Evolutionary conservation across 306 rosid genomes (phyloP), one percentile per base, ranked within the genome.

Genomic region (Casuarina cunninghamiana): DNA sequence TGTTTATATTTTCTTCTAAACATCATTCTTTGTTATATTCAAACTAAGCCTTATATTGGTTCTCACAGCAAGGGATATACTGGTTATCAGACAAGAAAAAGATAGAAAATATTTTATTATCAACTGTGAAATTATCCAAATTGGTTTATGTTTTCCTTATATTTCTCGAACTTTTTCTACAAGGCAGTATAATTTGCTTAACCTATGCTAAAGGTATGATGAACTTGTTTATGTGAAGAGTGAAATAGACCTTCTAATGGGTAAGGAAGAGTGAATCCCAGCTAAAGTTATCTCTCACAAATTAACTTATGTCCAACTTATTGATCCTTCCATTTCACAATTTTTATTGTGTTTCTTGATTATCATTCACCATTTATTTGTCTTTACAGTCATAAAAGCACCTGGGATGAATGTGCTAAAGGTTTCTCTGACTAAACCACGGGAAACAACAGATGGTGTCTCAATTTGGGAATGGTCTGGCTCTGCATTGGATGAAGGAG

Each of bases 401-500:
- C 97, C 97, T 45, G 95, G 97, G 42, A 94, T 94, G 98, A 80
- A 87, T 82, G 85, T 82, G 82, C 91, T 94, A 19, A 89, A 87
- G 82, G 79, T 94, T 89, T 83, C 90, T 68, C 76, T 92, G 85
- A 75, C 50, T 75, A 75, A 80, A 70, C 89, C 88, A 1, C 78
- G 6, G 78, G 79, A 63, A 80, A 85, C 81, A 53, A 68, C 91
- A 43, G 72, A 84, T 71, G 98, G 86, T 74, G 79, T 94, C 82
- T 85, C 93, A 2, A 87, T 90, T 42, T 94, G 97, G 98, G 98
- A 92, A 70, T 94, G 98, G 98, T 83, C 86, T 79, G 98, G 97
- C 38, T 78, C 97, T 78, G 98, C 97, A 11, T 81, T 89, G 79
- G 97, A 92, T 53, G 98, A 92, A 86, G 98, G 98, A 79, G 84